Conservation (phyloP, 106 monocot genomes). For the Narthecium ossifragum region DNA sequence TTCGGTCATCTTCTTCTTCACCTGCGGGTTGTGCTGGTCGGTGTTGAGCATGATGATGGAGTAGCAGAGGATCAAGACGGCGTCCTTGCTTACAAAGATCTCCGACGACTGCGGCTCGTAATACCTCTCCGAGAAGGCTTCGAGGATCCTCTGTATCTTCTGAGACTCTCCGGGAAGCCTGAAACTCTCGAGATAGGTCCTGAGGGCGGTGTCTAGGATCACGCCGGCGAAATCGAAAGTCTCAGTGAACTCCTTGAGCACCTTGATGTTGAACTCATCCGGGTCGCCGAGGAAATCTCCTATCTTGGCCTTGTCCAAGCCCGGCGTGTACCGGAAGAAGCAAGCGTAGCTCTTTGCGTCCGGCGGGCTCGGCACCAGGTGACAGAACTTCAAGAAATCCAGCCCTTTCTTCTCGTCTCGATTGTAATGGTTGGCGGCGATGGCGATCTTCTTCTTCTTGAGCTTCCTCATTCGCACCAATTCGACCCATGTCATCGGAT, state of each 20-base stretch:
- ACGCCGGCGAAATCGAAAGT: slow-evolving; percentile 74
- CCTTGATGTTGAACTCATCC: slow-evolving; percentile 58
- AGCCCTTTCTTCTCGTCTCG: slow-evolving; percentile 81
- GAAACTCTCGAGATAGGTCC: slow-evolving; percentile 76
- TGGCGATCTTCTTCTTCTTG: slow-evolving; percentile 59
- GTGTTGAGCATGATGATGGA: slow-evolving; percentile 93
- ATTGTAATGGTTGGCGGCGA: slow-evolving; percentile 84
- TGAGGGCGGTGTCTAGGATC: slow-evolving; percentile 62
- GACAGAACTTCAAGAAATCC: slow-evolving; percentile 43
- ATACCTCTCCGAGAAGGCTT: slow-evolving; percentile 78
- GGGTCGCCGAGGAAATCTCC: slow-evolving; percentile 82
- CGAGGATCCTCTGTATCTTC: slow-evolving; percentile 85
- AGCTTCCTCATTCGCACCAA: slow-evolving; percentile 67
- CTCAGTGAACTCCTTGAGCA: slow-evolving; percentile 55
- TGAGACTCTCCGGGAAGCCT: slow-evolving; percentile 92
- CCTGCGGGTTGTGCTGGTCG: slow-evolving; percentile 91
- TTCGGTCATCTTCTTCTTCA: slow-evolving; percentile 98
- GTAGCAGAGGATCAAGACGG: slow-evolving; percentile 73
- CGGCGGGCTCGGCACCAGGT: slow-evolving; percentile 46
- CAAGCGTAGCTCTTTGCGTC: slow-evolving; percentile 49
- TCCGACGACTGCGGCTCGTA: slow-evolving; percentile 65
- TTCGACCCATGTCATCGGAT: slow-evolving; percentile 47
- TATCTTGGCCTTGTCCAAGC: slow-evolving; percentile 78
- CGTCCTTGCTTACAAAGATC: slow-evolving; percentile 72
- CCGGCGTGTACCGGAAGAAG: slow-evolving; percentile 82